phyloP scores from a whole-genome alignment of 2,329 filamentous ascomycete genomes.

The Xylaria sp. region DNA sequence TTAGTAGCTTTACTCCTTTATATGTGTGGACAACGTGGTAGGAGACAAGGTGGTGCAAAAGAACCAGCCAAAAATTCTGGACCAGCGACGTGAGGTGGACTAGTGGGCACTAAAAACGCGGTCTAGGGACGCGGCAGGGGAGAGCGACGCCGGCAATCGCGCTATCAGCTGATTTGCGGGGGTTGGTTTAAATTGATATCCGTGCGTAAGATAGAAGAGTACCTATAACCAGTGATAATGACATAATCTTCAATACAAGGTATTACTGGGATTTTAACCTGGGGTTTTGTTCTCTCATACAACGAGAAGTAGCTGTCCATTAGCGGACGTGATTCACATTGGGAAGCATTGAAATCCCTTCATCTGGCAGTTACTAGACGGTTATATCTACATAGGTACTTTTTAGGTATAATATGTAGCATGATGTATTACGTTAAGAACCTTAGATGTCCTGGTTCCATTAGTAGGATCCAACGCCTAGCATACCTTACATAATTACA shows the following conservation, averaged over 20 bases:
- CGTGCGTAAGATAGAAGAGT: neutral
- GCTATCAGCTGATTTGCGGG: constrained; percentile 47
- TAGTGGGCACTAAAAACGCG: constrained; percentile 41
- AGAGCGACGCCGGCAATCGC: constrained; percentile 40
- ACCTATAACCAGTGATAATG: neutral
- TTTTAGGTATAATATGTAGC: too few relatives aligned
- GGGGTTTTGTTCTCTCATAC: too few relatives aligned
- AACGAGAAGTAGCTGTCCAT: too few relatives aligned
- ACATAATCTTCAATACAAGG: neutral
- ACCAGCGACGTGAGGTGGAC: constrained; percentile 19
- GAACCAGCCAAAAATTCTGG: constrained; percentile 31
- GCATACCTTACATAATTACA: too few relatives aligned
- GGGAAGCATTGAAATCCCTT: too few relatives aligned
- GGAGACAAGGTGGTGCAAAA: constrained; percentile 2
- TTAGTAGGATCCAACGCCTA: neutral
- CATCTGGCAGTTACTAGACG: neutral
- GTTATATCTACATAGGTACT: too few relatives aligned
- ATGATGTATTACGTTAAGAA: too few relatives aligned
- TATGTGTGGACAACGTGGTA: neutral
- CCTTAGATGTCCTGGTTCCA: neutral
- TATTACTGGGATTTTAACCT: too few relatives aligned
- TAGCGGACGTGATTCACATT: too few relatives aligned
- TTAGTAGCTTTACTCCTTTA: neutral
- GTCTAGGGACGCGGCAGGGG: constrained; percentile 37
- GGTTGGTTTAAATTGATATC: constrained; percentile 31